Evolutionary conservation across 176 grass and related monocot species (phyloP), one percentile per base, ranked within the genome.

Genomic region (Oryza officinalis): DNA sequence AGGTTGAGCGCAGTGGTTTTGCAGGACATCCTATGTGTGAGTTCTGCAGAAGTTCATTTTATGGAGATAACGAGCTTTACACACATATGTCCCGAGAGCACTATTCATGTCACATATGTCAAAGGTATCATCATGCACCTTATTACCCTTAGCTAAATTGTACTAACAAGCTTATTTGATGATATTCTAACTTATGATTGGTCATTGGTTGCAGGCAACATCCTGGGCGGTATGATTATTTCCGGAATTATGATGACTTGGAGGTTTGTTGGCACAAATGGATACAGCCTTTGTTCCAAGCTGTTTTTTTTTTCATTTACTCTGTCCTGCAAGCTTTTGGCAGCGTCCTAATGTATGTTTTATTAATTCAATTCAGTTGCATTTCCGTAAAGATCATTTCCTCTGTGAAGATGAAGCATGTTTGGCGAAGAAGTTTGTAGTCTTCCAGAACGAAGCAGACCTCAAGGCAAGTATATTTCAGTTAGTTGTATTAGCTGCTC

Each of bases 31-130:
- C 96, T 4, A 59, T 79, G 81, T 99, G 93, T 23, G 86, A 96
- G 57, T 99, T 86, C 35, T 99, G 96, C 81, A 94, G 82, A 80
- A 79, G 54, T 14, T 72, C 91, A 28, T 92, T 99, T 86, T 99
- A 99, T 86, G 93, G 96, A 78, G 96, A 99, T 69, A 92, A 96
- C 76, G 96, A 99, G 77, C 91, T 96, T 44, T 99, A 96, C 84
- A 71, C 63, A 27, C 96, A 99, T 45, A 99, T 94, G 93, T 86
- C 80, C 17, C 87, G 83, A 49, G 93, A 92, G 37, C 96, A 99
- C 86, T 96, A 86, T 77, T 86, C 89, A 15, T 96, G 93, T 71
- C 89, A 94, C 78, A 92, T 99, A 78, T 99, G 96, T 57, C 91
- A 89, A 77, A 92, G 87, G 93, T 98, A 96, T 74, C 50, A 18